A percentile compares a stretch with the other conserved stretches of the same genome.
Evolutionary conservation across 208 protist species (phyloP).

Genomic region (Crithidia sp.): DNA sequence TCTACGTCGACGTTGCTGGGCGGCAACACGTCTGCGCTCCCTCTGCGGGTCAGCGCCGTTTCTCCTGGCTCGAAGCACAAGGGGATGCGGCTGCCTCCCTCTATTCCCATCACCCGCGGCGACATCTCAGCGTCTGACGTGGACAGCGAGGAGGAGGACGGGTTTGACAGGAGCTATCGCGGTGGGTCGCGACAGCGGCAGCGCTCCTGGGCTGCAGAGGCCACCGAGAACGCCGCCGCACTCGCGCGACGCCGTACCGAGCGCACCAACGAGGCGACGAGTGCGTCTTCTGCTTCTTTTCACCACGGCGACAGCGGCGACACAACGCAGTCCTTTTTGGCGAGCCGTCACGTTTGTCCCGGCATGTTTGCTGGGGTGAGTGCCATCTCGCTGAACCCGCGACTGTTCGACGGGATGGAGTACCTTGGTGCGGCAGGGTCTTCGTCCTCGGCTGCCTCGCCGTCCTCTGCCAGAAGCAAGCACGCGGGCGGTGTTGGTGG

Average conservation of each 20-base stretch:
- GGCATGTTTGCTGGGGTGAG: conserved; percentile 69
- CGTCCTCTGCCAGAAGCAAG: background rate
- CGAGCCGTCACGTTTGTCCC: conserved; percentile 31
- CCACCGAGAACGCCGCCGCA: conserved; percentile 2
- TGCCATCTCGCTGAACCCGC: conserved; percentile 49
- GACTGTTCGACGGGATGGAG: conserved; percentile 47
- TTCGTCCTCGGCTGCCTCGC: background rate
- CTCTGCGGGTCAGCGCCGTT: conserved; percentile 6
- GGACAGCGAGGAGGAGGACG: background rate
- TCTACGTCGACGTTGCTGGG: conserved; percentile 14
- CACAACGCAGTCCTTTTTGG: background rate
- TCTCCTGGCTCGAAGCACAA: conserved; percentile 1
- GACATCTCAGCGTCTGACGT: background rate
- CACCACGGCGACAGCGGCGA: background rate
- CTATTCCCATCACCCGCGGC: conserved; percentile 24
- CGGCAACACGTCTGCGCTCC: conserved; percentile 20
- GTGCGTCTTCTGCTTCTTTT: background rate
- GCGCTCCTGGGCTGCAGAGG: conserved; percentile 28
- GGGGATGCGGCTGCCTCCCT: conserved; percentile 22
- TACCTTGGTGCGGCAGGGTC: background rate
- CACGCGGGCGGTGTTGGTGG: background rate
- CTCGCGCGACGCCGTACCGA: background rate
- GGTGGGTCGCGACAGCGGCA: conserved; percentile 18
- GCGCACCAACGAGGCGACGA: background rate
- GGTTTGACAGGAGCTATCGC: background rate